phyloP scores from a whole-genome alignment of 768 basidiomycete genomes.

The Hericium erinaceus region DNA sequence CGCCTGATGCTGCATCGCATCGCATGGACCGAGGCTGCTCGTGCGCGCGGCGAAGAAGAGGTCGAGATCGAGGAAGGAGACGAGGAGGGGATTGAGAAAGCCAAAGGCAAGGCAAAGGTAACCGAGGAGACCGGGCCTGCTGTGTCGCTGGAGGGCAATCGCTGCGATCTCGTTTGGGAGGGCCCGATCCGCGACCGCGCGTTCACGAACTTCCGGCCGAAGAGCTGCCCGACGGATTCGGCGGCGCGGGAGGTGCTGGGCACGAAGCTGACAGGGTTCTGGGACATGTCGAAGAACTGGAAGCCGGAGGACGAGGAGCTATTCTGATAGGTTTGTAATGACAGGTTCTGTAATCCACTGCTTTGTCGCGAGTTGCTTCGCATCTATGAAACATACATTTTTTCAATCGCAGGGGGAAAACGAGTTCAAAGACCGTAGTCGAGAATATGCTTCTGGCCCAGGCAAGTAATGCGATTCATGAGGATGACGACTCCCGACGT shows the following conservation, averaged over 20 bases:
- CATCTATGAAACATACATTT: too few species aligned
- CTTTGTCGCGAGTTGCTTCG: neutral
- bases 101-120: constrained; percentile 28
- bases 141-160: constrained; percentile 76
- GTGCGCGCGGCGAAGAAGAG: constrained; percentile 66
- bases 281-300: constrained; percentile 93
- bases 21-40: constrained; percentile 87
- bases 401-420: too few species aligned
- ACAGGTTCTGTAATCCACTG: neutral
- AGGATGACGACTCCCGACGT: too few species aligned
- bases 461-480: too few species aligned
- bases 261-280: constrained; percentile 77
- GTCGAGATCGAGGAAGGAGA: constrained; percentile 53
- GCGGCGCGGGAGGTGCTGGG: constrained; percentile 84
- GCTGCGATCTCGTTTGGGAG: constrained; percentile 89
- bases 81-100: constrained; percentile 29
- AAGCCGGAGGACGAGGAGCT: constrained; percentile 74
- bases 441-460: too few species aligned
- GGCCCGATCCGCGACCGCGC: constrained; percentile 76
- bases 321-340: neutral
- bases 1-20: constrained; percentile 81
- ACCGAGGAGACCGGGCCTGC: constrained; percentile 18
- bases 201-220: constrained; percentile 74
- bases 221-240: constrained; percentile 74
- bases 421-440: too few species aligned